Base-by-base conservation (phyloP, 768 basidiomycete species). In the Psilocybe cubensis region DNA sequence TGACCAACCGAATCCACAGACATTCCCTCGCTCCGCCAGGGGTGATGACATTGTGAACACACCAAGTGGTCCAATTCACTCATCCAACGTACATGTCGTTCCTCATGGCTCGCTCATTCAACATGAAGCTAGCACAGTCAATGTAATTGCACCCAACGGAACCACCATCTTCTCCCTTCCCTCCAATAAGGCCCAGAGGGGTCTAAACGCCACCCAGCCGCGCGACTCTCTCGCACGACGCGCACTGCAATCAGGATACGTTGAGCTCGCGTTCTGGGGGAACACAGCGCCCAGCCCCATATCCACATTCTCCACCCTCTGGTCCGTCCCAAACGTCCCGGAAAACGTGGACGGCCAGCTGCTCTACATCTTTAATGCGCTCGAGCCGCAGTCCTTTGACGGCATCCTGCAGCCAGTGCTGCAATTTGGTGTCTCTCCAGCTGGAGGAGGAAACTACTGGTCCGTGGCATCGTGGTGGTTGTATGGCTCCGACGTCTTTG, bases 391-490 rank as follows among this genome's bases (percentile, higher is more conserved):
- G 14, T 53, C 55, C 20, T 61, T 61, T 42, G 56, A 53, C 33
- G 61, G 53, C 4, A 70, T 70, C 29, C 35, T 66, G 18, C 67
- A 67, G 33, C 60, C 65, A 4, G 67, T 68, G 11, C 62, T 68
- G 4, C 61, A 69, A 55, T 69, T 63, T 43, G 68, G 68, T 3
- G 44, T 41, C 3, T 63, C 65, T 2, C 59, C 58, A 0, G 66
- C 65, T 3, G 68, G 68, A 11, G 68, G 68, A 11, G 66, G 61
- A n/a, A 52, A 60, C 18, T 67, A 60, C 44, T 69, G 66, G 64
- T 52, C 60, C 2, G 60, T 65, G 11, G 66, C 68, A 3, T 54
- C 53, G 0, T 69, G 68, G 68, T 66, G 64, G 18, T 42, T 64
- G 33, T 21, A 50, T 7, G 50, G 59, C 5, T n/a, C 45, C 7